Evolutionary conservation across 1,284 basidiomycete genomes (phyloP), one percentile per base, ranked within the genome.

Genomic region (Ganoderma resinaceum): DNA sequence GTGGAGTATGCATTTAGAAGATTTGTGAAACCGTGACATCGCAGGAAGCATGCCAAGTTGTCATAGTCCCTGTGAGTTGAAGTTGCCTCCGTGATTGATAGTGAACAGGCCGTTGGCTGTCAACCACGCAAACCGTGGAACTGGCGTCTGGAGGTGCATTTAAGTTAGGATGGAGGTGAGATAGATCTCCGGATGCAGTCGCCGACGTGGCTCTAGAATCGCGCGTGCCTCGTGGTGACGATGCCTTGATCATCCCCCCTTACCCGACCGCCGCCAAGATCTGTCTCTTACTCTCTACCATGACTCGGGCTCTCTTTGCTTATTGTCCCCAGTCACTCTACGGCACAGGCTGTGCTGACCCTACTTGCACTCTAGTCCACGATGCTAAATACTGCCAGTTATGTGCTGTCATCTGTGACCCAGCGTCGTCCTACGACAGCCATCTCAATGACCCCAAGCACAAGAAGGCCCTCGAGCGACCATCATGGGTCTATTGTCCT

Each of bases 391-490:
- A 58, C 26, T 63, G 62, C 40, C n/a, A 33, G 38, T 16, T 63
- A 14, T 63, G 62, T n/a, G 62, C 26, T n/a, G 20, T 63, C 29
- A 63, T 63, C 40, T 63, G 62, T 40, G 18, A 57, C 43, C 62
- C 62, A 3, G 62, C 52, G n/a, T 57, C 37, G 5, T n/a, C 37
- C 33, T 63, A 57, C 0, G 81, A 75, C 26, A 88, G 75, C 73
- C 88, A 87, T 23, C 23, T 52, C 0, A 82, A 79, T 0, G 82
- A 68, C 0, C 86, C 84, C 14, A 79, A 79, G 5, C 75, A 69
- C 71, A 55, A 55, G 29, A 79, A 66, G 0, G 80, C 82, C 40
- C 84, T 75, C 7, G 71, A 69, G 14, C 35, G 29, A 23, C 58
- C 35, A 9, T 26, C n/a, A 2, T 63, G 62, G 62, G 14, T 42